Percentiles rank a stretch among this genome's conserved stretches.
phyloP scores from a whole-genome alignment of 768 basidiomycete species.

The Steccherinum ochraceum region DNA sequence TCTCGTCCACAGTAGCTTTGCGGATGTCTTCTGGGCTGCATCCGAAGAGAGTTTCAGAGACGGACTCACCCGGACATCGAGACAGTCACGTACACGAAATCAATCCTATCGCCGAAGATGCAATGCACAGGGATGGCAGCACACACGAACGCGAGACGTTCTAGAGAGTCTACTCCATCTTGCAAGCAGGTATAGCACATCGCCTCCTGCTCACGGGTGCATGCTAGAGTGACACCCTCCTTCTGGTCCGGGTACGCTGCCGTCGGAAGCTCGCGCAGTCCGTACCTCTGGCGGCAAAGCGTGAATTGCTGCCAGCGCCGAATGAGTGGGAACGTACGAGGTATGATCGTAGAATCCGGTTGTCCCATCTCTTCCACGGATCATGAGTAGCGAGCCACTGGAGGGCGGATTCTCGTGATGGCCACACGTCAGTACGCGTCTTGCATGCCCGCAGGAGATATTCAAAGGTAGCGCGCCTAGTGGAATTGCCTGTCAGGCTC shows the following conservation, averaged over 20 bases:
- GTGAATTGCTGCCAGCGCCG: too few relatives aligned
- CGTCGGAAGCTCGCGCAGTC: not conserved
- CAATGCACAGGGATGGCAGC: not conserved
- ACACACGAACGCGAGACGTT: not conserved
- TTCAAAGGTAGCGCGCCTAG: not conserved
- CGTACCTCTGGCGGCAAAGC: too few relatives aligned
- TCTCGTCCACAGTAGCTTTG: not conserved
- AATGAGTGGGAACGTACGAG: too few relatives aligned
- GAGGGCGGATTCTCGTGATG: conserved; percentile 5
- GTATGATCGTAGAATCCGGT: conserved; percentile 6
- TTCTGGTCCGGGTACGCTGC: not conserved
- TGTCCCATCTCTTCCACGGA: conserved; percentile 9
- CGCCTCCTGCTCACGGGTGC: not conserved
- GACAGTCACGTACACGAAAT: not conserved
- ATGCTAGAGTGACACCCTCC: not conserved
- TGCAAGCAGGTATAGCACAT: not conserved
- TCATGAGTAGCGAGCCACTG: conserved; percentile 6
- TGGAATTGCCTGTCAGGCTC: not conserved
- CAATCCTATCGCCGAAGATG: not conserved
- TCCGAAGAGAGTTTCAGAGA: too few relatives aligned
- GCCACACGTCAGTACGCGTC: conserved; percentile 10
- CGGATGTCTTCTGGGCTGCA: not conserved
- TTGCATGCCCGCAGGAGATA: not conserved
- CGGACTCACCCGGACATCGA: too few relatives aligned
- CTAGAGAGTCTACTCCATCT: not conserved